phyloP scores from a whole-genome alignment of 2,329 filamentous ascomycete genomes.

The Emergomyces orientalis region DNA sequence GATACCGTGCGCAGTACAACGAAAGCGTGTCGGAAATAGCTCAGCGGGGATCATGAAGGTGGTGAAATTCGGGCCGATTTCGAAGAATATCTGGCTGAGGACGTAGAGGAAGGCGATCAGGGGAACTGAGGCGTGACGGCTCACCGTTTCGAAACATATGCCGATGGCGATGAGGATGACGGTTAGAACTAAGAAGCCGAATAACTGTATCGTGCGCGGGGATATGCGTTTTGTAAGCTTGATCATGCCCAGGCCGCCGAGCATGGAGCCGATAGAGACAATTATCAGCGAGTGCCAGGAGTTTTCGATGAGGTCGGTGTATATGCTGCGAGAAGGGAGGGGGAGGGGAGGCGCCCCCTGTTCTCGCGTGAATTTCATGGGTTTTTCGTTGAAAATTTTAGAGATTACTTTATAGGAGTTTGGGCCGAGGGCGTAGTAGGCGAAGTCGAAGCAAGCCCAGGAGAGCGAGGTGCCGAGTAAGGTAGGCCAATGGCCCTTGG shows the following conservation, averaged over 20 bases:
- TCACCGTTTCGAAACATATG: conserved; percentile 30
- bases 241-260: conserved; percentile 15
- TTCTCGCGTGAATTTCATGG: conserved; percentile 6
- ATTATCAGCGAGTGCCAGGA: conserved; percentile 15
- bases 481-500: conserved; percentile 14
- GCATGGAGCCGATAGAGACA: conserved; percentile 15
- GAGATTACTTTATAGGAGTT: conserved; percentile 14
- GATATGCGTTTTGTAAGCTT: conserved; percentile 15
- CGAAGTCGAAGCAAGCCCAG: conserved; percentile 18
- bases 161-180: conserved; percentile 55
- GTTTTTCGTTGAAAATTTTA: conserved; percentile 13
- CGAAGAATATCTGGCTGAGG: conserved; percentile 52
- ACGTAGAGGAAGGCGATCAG: conserved; percentile 45
- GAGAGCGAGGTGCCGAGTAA: conserved; percentile 14
- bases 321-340: conserved; percentile 10
- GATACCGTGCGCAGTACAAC: conserved; percentile 56
- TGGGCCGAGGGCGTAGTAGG: conserved; percentile 16
- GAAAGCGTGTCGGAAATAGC: conserved; percentile 55
- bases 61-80: conserved; percentile 48
- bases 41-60: conserved; percentile 58
- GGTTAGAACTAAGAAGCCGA: conserved; percentile 50
- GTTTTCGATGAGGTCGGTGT: conserved; percentile 12
- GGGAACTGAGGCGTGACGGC: conserved; percentile 31
- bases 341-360: neutral
- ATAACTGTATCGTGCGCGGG: conserved; percentile 8